Percentiles rank a stretch among this genome's conserved stretches.
phyloP scores from a whole-genome alignment of 306 rosid genomes.

The Quercus suber region DNA sequence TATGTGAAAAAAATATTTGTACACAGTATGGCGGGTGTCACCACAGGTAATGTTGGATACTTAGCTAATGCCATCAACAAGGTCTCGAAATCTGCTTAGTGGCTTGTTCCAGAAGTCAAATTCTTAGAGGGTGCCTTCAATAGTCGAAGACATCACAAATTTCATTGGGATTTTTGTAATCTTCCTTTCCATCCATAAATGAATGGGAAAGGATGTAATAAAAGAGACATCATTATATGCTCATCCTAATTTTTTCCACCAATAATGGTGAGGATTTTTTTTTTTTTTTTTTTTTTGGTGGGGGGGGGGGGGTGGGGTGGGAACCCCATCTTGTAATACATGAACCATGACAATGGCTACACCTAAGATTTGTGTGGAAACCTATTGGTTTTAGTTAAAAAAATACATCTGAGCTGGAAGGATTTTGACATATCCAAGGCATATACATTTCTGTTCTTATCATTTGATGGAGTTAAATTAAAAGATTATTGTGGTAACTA shows the following conservation, averaged over 20 bases:
- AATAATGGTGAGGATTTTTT: background rate
- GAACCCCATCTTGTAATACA: slow-evolving; percentile 6
- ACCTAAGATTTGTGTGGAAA: background rate
- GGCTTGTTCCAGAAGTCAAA: background rate
- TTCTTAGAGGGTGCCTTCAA: background rate
- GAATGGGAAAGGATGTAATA: background rate
- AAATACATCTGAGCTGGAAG: background rate
- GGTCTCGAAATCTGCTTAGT: slow-evolving; percentile 64
- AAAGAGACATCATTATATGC: background rate
- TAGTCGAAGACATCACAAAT: background rate
- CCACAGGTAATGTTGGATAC: slow-evolving; percentile 71
- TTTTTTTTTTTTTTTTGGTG: background rate
- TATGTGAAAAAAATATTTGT: background rate
- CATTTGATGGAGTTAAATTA: background rate
- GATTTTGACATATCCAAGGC: background rate
- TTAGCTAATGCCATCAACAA: slow-evolving; percentile 89
- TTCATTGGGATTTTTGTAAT: background rate
- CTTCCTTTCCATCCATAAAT: background rate
- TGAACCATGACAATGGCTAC: background rate
- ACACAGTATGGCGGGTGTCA: slow-evolving; percentile 94
- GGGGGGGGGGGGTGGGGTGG: too few species aligned
- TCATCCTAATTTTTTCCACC: slow-evolving; percentile 8
- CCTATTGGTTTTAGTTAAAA: background rate
- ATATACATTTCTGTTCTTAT: background rate
- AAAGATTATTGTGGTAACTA: background rate